Base-by-base conservation (phyloP, 768 basidiomycete genomes). In the Cystofilobasidium macerans region DNA sequence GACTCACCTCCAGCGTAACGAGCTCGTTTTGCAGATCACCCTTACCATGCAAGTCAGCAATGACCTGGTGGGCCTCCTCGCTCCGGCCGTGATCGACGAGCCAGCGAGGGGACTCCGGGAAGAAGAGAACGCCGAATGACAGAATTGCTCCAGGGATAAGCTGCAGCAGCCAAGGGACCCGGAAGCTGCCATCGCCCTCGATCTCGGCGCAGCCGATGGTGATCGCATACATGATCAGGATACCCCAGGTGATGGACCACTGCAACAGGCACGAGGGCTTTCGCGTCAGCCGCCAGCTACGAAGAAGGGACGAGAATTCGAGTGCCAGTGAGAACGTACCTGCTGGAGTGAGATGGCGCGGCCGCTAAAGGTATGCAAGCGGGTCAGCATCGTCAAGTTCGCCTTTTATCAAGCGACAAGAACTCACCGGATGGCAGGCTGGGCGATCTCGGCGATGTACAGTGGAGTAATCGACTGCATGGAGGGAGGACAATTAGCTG, bases 201-300 rank as follows among this genome's bases (percentile, higher is more conserved):
- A 74, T 78, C 36, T 86, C 84, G 11, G 85, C 87, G 73, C 84
- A 85, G 12, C 85, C 86, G 67, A 86, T 64, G 28, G 65, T 58
- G 32, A 64, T 64, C 35, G 69, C 70, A 54, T 62, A 70, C 45
- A 61, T 61, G 42, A 65, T 66, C 13, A 69, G 61, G 40, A 54
- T 57, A 20, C 45, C 42, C 85, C 87, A 86, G 0, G 86, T 69
- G 58, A 67, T 70, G 30, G 54, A 48, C 82, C 86, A 87, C 79
- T 88, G 86, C 73, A 88, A 86, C 66, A 86, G 78, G 3, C 86
- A 84, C 35, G 88, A 86, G 68, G 87, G 80, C 32, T 85, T 83
- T 36, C 86, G 86, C 71, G 86, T 84, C 71, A n/a, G 26, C 87
- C 71, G 86, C 84, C 71, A n/a, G 26, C 24, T 18, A 24, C 28